phyloP scores from a whole-genome alignment of 208 protist genomes.

The Histomonas meleagridis region DNA sequence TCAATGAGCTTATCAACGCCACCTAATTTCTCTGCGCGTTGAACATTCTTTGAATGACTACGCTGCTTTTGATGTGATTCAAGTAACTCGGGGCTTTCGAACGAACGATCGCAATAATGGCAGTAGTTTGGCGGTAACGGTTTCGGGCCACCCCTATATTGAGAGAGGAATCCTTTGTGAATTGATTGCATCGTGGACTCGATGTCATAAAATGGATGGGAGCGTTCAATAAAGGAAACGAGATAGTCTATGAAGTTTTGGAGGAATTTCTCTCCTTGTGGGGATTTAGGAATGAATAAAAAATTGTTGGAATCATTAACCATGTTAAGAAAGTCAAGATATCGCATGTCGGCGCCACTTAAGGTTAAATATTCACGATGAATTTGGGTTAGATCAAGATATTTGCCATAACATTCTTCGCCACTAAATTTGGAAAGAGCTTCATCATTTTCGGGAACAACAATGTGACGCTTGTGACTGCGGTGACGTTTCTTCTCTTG shows the following conservation, averaged over 20 bases:
- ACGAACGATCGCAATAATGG: neutral
- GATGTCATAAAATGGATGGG: neutral
- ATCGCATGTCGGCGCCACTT: neutral
- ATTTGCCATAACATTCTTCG: conserved; percentile 49
- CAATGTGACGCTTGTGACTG: neutral
- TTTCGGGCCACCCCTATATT: neutral
- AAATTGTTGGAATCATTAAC: neutral
- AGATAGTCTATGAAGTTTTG: neutral
- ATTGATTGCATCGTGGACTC: neutral
- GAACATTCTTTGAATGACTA: neutral
- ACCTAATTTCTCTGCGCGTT: neutral
- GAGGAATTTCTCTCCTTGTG: neutral
- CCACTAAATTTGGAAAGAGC: conserved; percentile 46
- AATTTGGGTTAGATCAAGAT: conserved; percentile 45
- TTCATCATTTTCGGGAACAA: conserved; percentile 28
- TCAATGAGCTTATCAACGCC: neutral
- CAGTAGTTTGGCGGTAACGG: neutral
- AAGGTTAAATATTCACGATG: conserved; percentile 9
- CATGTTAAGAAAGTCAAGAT: neutral
- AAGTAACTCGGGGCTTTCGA: neutral
- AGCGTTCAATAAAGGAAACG: neutral
- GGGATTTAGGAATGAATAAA: neutral
- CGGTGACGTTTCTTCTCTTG: neutral
- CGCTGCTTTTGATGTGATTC: neutral
- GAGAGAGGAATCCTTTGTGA: neutral